These are phyloP conservation scores for Nicotiana tomentosiformis DNA, from an alignment of 257 asterid genomes.

Conservation along the genomic window DNA sequence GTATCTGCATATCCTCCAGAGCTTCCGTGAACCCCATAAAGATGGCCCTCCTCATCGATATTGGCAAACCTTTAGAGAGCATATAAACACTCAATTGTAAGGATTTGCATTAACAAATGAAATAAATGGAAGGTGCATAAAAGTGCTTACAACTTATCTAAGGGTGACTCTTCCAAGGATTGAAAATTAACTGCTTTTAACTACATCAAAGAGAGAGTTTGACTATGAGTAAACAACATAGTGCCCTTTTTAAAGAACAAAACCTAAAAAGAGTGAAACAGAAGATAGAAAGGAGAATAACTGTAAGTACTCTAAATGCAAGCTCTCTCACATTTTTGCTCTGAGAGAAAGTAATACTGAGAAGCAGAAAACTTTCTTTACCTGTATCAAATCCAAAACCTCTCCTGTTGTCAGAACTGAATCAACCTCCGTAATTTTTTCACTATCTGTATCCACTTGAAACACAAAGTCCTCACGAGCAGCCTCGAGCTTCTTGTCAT, in stretches of 20 bases:
- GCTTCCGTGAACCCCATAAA: constrained; percentile 77
- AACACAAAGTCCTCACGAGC: constrained; percentile 85
- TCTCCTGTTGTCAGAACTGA: constrained; percentile 96
- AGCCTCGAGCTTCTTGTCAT: constrained; percentile 98
- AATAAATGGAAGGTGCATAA: background rate
- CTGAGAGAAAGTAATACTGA: background rate
- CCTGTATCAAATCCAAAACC: constrained; percentile 87
- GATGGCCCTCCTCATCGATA: constrained; percentile 56
- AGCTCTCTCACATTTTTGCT: background rate
- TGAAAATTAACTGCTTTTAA: constrained; percentile 58
- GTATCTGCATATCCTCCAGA: constrained; percentile 98
- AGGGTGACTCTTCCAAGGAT: constrained; percentile 73
- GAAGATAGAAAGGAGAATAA: background rate
- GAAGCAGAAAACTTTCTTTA: constrained; percentile 17
- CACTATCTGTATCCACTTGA: constrained; percentile 54
- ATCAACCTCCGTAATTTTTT: constrained; percentile 73
- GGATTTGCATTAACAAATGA: background rate
- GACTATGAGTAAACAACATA: background rate
- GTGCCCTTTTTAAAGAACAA: background rate
- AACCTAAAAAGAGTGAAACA: background rate
- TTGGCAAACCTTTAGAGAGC: constrained; percentile 57
- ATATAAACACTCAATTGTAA: constrained; percentile 10
- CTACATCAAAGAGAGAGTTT: constrained; percentile 40
- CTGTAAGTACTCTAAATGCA: background rate
- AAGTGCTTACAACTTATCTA: constrained; percentile 71